Conservation (phyloP, 176 grass and related monocot genomes). For the Oryza meyeriana region DNA sequence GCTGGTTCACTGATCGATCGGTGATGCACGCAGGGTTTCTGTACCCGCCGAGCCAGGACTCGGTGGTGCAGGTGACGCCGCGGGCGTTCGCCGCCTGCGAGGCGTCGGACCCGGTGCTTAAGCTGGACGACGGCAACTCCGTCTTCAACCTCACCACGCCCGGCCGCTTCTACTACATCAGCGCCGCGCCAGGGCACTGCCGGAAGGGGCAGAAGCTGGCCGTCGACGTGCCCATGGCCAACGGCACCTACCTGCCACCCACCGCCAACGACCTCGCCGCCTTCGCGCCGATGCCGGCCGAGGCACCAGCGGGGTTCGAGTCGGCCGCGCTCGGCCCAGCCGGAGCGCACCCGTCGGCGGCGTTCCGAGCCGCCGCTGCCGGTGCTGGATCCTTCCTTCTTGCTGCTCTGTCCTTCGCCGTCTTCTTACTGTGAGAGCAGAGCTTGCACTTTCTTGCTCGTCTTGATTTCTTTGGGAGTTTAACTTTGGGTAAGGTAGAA, state of each 20-base stretch:
- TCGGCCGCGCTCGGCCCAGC: conserved; percentile 31
- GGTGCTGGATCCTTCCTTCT: conserved; percentile 16
- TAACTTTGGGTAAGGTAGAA: background rate
- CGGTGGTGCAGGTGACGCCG: conserved; percentile 55
- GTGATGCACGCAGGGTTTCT: conserved; percentile 54
- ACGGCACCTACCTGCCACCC: conserved; percentile 58
- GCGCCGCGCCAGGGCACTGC: conserved; percentile 54
- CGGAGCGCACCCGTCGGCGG: background rate
- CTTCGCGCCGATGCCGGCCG: conserved; percentile 18
- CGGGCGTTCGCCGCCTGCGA: conserved; percentile 60
- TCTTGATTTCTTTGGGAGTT: background rate
- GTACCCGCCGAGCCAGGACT: conserved; percentile 67
- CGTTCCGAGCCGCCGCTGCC: background rate
- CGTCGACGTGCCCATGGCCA: conserved; percentile 62
- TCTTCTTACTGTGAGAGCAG: conserved; percentile 13
- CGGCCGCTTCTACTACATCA: conserved; percentile 61
- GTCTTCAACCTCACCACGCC: conserved; percentile 77
- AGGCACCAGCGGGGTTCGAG: background rate
- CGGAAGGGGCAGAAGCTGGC: conserved; percentile 72
- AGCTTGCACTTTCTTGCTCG: background rate
- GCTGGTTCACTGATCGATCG: background rate
- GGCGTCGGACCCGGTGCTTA: conserved; percentile 41
- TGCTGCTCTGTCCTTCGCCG: background rate
- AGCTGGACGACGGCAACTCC: conserved; percentile 77
- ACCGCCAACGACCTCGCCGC: conserved; percentile 25